Percentiles rank a stretch among this genome's conserved stretches.
Conservation (phyloP, 805 yeast species). For the Kodamaea lidongshanica region DNA sequence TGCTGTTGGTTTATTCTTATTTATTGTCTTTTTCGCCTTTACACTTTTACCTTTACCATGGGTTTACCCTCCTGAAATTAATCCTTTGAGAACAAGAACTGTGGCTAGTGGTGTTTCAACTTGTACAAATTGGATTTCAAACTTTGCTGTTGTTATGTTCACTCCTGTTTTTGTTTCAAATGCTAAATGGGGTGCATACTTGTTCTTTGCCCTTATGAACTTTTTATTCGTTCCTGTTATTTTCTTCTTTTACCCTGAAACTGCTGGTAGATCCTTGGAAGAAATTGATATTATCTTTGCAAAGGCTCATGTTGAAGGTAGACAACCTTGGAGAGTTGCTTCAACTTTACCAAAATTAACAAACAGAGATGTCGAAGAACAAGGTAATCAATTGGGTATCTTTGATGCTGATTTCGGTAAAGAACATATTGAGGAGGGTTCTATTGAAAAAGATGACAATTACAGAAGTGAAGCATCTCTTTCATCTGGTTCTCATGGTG, state of each 20-base stretch:
- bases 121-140: slow-evolving; percentile 41
- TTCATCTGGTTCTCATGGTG: no score
- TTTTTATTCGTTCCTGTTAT: slow-evolving; percentile 33
- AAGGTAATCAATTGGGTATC: slow-evolving; percentile 54
- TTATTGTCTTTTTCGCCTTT: slow-evolving; percentile 39
- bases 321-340: slow-evolving; percentile 60
- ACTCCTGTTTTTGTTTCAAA: slow-evolving; percentile 37
- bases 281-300: slow-evolving; percentile 56
- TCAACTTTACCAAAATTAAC: slow-evolving; percentile 53
- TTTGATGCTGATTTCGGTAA: slow-evolving; percentile 38
- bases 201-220: slow-evolving; percentile 37
- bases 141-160: slow-evolving; percentile 43
- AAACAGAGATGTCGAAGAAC: slow-evolving; percentile 52
- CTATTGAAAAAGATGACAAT: not conserved
- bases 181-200: slow-evolving; percentile 37
- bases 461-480: not conserved
- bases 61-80: slow-evolving; percentile 44
- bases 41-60: slow-evolving; percentile 42
- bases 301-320: slow-evolving; percentile 51
- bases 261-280: slow-evolving; percentile 39
- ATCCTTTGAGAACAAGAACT: slow-evolving; percentile 43
- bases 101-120: slow-evolving; percentile 39
- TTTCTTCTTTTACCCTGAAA: slow-evolving; percentile 42
- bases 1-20: slow-evolving; percentile 41
- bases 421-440: slow-evolving; percentile 30